Percentiles rank a stretch among this genome's conserved stretches.
Evolutionary conservation across 2,329 filamentous ascomycete species (phyloP).

Genomic region (Aspergillus hortae): DNA sequence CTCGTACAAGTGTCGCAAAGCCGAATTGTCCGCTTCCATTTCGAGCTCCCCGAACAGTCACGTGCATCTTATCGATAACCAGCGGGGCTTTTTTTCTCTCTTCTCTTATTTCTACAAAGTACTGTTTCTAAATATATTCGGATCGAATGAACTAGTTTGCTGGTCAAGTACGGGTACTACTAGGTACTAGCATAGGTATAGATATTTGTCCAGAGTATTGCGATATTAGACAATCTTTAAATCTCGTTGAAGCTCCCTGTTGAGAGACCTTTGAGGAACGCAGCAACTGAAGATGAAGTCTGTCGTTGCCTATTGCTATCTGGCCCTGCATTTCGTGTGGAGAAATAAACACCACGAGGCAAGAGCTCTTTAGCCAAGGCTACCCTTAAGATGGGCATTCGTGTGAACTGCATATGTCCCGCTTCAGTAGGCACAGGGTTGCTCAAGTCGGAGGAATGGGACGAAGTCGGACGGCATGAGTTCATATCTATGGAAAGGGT

Average conservation of each 20-base stretch:
- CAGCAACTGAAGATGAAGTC: neutral
- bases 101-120: too few species aligned
- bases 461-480: neutral
- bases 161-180: too few species aligned
- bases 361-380: neutral
- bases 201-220: too few species aligned
- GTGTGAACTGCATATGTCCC: neutral
- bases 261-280: neutral
- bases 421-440: neutral
- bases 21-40: slow-evolving; percentile 18
- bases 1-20: slow-evolving; percentile 12
- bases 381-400: neutral
- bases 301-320: neutral
- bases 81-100: neutral
- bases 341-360: neutral
- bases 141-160: too few species aligned
- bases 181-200: too few species aligned
- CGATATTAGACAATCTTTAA: neutral
- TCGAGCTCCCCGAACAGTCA: slow-evolving; percentile 16
- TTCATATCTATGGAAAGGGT: neutral
- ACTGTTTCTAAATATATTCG: too few species aligned
- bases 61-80: slow-evolving; percentile 28
- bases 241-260: neutral
- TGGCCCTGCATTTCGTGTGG: neutral
- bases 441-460: neutral